phyloP scores from a whole-genome alignment of 192 early-diverging fungal species.

The Irineochytrium annulatum region DNA sequence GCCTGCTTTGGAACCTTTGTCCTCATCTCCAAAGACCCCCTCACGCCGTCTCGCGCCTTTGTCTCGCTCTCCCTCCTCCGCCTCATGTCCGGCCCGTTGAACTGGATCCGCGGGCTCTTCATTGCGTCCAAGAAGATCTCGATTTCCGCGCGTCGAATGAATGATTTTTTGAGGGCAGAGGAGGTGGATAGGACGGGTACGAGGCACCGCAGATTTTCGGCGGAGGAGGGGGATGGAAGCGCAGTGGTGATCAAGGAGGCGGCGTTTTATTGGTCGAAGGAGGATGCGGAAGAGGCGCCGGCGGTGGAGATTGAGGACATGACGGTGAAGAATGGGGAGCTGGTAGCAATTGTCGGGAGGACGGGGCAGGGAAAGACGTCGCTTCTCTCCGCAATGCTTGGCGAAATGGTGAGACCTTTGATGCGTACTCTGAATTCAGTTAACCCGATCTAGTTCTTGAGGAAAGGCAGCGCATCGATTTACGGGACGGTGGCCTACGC shows the following conservation, averaged over 20 bases:
- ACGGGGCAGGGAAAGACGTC: conserved; percentile 74
- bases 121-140: conserved; percentile 10
- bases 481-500: no score
- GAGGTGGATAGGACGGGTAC: conserved; percentile 1
- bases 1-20: conserved; percentile 21
- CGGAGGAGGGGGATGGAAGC: conserved; percentile 1
- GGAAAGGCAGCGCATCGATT: no score
- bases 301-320: conserved; percentile 60
- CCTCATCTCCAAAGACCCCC: background rate
- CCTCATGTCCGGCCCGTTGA: conserved; percentile 17
- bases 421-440: no score
- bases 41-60: conserved; percentile 13
- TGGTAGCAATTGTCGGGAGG: conserved; percentile 72
- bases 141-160: conserved; percentile 10
- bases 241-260: no score
- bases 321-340: conserved; percentile 63
- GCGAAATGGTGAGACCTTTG: conserved; percentile 69
- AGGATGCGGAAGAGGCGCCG: no score
- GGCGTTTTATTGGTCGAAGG: no score
- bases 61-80: conserved; percentile 9
- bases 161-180: conserved; percentile 20
- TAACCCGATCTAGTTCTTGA: no score
- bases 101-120: conserved; percentile 19
- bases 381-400: conserved; percentile 70
- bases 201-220: background rate